Evolutionary conservation across 2,329 filamentous ascomycete species (phyloP).

Genomic region (Allantophomopsis lycopodina): DNA sequence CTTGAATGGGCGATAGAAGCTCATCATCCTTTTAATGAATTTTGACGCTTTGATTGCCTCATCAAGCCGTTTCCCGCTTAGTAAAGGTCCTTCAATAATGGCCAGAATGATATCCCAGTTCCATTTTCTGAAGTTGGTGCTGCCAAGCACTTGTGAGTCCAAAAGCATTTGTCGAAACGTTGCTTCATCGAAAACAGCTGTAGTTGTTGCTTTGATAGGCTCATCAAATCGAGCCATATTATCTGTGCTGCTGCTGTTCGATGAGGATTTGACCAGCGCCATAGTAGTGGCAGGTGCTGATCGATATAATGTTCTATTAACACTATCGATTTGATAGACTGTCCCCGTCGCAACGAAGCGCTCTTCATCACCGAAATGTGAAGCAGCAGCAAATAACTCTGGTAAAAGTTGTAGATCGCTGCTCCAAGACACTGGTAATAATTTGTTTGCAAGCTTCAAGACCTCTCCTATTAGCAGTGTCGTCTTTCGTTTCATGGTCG

Average conservation of each 20-base stretch:
- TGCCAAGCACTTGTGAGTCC: slow-evolving; percentile 76
- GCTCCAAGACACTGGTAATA: slow-evolving; percentile 73
- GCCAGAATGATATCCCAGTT: slow-evolving; percentile 89
- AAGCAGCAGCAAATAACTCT: slow-evolving; percentile 65
- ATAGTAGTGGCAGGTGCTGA: slow-evolving; percentile 39
- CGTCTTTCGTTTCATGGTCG: slow-evolving; percentile 70
- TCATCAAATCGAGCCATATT: slow-evolving; percentile 40
- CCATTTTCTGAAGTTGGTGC: slow-evolving; percentile 89
- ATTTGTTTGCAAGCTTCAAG: slow-evolving; percentile 73
- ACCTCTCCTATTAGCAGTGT: slow-evolving; percentile 86
- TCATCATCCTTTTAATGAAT: slow-evolving; percentile 87
- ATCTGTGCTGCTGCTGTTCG: slow-evolving; percentile 25
- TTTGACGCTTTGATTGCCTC: slow-evolving; percentile 92
- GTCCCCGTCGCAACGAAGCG: slow-evolving; percentile 77
- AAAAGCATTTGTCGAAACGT: slow-evolving; percentile 51
- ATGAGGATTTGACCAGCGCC: slow-evolving; percentile 9
- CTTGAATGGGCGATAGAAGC: slow-evolving; percentile 95
- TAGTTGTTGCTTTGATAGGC: slow-evolving; percentile 34
- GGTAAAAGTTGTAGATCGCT: slow-evolving; percentile 77
- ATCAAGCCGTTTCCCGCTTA: slow-evolving; percentile 81
- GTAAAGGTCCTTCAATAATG: slow-evolving; percentile 83
- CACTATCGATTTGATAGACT: slow-evolving; percentile 95
- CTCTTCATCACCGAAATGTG: slow-evolving; percentile 55
- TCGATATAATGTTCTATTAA: slow-evolving; percentile 82
- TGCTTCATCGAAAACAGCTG: slow-evolving; percentile 41